A percentile compares a stretch with the other conserved stretches of the same genome.
Evolutionary conservation across 2,329 filamentous ascomycete genomes (phyloP).

Genomic region (Cercospora zeina): DNA sequence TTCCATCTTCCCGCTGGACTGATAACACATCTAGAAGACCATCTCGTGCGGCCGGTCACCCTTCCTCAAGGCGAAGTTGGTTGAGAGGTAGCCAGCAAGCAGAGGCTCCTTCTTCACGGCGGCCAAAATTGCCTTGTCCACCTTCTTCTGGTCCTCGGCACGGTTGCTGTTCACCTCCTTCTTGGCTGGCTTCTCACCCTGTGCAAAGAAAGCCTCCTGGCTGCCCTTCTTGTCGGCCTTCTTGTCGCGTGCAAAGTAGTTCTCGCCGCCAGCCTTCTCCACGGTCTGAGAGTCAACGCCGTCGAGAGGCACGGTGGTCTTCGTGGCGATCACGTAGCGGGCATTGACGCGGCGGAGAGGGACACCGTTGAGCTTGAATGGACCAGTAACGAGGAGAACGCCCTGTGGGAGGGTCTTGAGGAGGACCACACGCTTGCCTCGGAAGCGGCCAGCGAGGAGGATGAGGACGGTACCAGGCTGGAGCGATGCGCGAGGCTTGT

Average conservation of each 20-base stretch:
- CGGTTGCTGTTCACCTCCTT: constrained; percentile 91
- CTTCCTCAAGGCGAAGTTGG: constrained; percentile 97
- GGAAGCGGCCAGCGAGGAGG: constrained; percentile 98
- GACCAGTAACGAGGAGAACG: constrained; percentile 97
- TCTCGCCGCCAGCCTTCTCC: constrained; percentile 76
- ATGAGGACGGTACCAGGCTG: constrained; percentile 96
- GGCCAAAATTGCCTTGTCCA: constrained; percentile 94
- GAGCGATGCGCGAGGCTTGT: constrained; percentile 84
- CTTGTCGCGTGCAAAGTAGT: constrained; percentile 98
- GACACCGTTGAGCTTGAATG: constrained; percentile 99
- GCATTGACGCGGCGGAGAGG: constrained; percentile 91
- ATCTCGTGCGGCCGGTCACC: constrained; percentile 99
- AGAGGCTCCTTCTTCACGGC: constrained; percentile 98
- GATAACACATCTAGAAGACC: constrained; percentile 75
- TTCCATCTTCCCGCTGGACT: constrained; percentile 22
- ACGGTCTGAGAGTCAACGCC: constrained; percentile 71
- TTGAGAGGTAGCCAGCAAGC: constrained; percentile 89
- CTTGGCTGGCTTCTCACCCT: constrained; percentile 98
- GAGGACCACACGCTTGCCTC: constrained; percentile 98
- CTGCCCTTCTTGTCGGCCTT: constrained; percentile 81
- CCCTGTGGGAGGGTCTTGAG: constrained; percentile 97
- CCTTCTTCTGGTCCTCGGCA: constrained; percentile 94
- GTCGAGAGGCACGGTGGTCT: constrained; percentile 77
- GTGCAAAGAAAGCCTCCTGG: constrained; percentile 99
- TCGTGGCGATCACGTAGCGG: constrained; percentile 90